Percentiles rank a stretch among this genome's conserved stretches.
Conservation (phyloP, 169 alveolate species). For the Perkinsus olseni region DNA sequence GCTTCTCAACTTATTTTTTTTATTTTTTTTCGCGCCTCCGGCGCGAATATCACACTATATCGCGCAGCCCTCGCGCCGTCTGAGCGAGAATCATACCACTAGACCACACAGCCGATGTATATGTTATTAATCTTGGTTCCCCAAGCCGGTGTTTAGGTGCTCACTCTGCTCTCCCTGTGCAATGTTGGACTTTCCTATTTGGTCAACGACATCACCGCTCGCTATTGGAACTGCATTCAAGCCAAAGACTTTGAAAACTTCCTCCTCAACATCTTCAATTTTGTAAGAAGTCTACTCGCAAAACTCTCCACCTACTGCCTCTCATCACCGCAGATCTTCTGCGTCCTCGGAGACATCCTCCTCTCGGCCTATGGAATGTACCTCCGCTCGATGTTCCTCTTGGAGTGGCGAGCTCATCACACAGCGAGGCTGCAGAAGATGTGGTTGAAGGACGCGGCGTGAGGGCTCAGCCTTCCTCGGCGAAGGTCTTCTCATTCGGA, state of each 20-base stretch:
- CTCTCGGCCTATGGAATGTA: neutral
- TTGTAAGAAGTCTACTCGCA: neutral
- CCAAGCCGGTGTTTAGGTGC: too few species aligned
- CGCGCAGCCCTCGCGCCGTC: too few species aligned
- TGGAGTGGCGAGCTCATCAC: neutral
- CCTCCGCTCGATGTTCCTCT: neutral
- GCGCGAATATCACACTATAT: too few species aligned
- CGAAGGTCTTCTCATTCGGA: too few species aligned
- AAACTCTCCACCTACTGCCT: neutral
- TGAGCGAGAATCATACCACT: constrained; percentile 94
- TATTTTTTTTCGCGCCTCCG: too few species aligned
- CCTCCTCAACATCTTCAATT: neutral
- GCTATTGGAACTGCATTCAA: neutral
- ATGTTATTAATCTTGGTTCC: neutral
- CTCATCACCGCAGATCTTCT: neutral
- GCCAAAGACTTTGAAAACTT: neutral
- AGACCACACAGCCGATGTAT: constrained; percentile 53
- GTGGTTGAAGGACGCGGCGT: neutral
- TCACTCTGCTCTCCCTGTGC: neutral
- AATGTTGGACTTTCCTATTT: neutral
- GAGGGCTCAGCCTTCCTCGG: neutral
- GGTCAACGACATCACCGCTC: neutral
- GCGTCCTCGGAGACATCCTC: neutral
- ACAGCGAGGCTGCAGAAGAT: neutral
- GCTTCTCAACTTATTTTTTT: too few species aligned